phyloP scores from a whole-genome alignment of 164 flowering plant species.

The Vitis riparia region DNA sequence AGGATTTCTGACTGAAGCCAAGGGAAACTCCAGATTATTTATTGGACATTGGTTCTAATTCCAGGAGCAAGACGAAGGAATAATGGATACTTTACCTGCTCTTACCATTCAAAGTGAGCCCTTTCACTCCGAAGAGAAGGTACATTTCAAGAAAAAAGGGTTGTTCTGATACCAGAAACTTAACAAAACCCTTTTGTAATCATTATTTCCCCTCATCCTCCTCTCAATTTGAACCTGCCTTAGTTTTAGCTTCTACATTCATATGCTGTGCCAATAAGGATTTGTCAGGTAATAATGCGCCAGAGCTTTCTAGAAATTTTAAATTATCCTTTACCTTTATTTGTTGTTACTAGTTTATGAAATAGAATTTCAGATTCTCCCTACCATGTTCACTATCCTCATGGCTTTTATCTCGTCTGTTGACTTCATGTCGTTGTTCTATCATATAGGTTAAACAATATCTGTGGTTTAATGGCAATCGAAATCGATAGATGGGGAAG shows the following conservation, averaged over 20 bases:
- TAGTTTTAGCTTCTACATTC: neutral
- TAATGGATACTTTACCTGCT: too few species aligned
- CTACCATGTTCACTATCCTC: too few species aligned
- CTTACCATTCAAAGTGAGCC: too few species aligned
- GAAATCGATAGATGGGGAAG: too few species aligned
- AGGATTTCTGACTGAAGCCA: conserved; percentile 83
- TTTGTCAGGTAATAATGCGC: conserved; percentile 6
- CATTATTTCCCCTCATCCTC: neutral
- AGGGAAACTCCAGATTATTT: neutral
- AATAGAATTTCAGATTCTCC: neutral
- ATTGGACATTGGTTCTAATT: too few species aligned
- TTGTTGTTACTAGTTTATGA: neutral
- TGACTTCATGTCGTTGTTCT: too few species aligned
- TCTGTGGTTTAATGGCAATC: too few species aligned
- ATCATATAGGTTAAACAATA: too few species aligned
- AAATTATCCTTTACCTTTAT: neutral
- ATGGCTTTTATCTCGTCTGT: too few species aligned
- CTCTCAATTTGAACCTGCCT: neutral
- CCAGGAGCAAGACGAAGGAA: too few species aligned
- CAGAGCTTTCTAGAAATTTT: neutral
- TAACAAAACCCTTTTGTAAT: neutral
- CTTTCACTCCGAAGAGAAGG: too few species aligned
- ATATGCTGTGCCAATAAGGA: conserved; percentile 9
- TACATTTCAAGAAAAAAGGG: too few species aligned
- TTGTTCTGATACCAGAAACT: neutral